Base-by-base conservation (phyloP, 176 grass and related monocot genomes). In the Bolboschoenus planiculmis region DNA sequence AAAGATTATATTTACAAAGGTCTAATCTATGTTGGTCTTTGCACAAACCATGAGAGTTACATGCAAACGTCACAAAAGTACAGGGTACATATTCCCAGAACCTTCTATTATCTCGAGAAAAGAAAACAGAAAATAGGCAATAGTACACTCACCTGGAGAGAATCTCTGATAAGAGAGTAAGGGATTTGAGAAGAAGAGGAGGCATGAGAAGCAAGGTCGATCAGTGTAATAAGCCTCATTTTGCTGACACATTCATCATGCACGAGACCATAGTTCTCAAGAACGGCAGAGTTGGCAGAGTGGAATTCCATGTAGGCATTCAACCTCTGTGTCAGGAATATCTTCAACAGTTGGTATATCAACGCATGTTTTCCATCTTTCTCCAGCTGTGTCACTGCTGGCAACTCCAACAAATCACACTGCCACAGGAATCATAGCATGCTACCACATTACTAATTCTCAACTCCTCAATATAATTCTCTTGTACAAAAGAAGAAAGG, bases 191-290 rank as follows among this genome's bases (percentile, higher is more conserved):
- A 87, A 81, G 91, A 87, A 81, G 91, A 84, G 10, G 87, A 88
- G 23, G 78, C 53, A 51, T 84, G 57, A 53, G 84, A 93, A 82
- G 90, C 94, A 40, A 99, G 86, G 79, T 95, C 89, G n/a, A 95
- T 87, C 58, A 99, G 81, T 24, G 96, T 95, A 89, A 93, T 90
- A 2, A 99, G 64, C 4, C 91, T 89, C 96, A 99, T 95, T 86
- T 99, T 99, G 15, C 87, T 84, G 83, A 99, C 81, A 21, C 96
- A 99, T 0, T 98, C 96, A 29, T 93, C 90, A 78, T 98, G 92
- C 86, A 93, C 79, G 29, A 98, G 88, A 93, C 92, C 91, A 20
- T 99, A 87, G 83, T 78, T 89, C 89, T 93, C 89, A 61, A 95
- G 68, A 85, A 90, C 85, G 5, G 56, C 35, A 65, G 91, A 78